A percentile compares a stretch with the other conserved stretches of the same genome.
phyloP scores from a whole-genome alignment of 2,329 filamentous ascomycete species.

The Colletotrichum sublineola region DNA sequence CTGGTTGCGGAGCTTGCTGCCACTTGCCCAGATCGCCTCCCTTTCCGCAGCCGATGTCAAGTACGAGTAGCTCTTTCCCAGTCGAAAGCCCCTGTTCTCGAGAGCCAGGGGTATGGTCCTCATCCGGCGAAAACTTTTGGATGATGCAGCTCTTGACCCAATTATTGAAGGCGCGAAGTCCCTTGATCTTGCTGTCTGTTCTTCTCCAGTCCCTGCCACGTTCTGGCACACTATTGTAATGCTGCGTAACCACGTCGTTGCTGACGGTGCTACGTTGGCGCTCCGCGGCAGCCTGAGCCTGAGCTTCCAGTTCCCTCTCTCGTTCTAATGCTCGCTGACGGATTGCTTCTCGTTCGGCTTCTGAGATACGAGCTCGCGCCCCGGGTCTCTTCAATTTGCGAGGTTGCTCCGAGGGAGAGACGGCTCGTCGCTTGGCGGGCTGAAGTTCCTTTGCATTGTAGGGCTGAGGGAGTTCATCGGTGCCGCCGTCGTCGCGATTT shows the following conservation, averaged over 20 bases:
- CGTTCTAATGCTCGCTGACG: constrained; percentile 73
- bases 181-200: constrained; percentile 95
- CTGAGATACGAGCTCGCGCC: constrained; percentile 75
- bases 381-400: constrained; percentile 79
- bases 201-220: constrained; percentile 94
- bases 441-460: constrained; percentile 72
- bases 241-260: constrained; percentile 89
- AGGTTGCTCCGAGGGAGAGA: constrained; percentile 68
- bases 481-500: constrained; percentile 49
- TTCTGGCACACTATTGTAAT: constrained; percentile 97
- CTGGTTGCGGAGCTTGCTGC: constrained; percentile 90
- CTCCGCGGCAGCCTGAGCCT: constrained; percentile 54
- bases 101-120: constrained; percentile 76
- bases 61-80: constrained; percentile 78
- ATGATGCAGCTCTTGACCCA: constrained; percentile 99
- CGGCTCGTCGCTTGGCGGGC: constrained; percentile 69
- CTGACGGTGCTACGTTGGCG: constrained; percentile 68
- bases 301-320: constrained; percentile 58
- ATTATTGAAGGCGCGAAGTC: constrained; percentile 94
- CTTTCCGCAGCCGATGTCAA: constrained; percentile 97
- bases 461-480: constrained; percentile 67
- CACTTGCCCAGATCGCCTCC: constrained; percentile 96
- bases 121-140: constrained; percentile 91
- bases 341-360: constrained; percentile 76
- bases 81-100: constrained; percentile 65